Evolutionary conservation across 352 stramenopile genomes (phyloP).

Genomic region (Pythium brassicae): DNA sequence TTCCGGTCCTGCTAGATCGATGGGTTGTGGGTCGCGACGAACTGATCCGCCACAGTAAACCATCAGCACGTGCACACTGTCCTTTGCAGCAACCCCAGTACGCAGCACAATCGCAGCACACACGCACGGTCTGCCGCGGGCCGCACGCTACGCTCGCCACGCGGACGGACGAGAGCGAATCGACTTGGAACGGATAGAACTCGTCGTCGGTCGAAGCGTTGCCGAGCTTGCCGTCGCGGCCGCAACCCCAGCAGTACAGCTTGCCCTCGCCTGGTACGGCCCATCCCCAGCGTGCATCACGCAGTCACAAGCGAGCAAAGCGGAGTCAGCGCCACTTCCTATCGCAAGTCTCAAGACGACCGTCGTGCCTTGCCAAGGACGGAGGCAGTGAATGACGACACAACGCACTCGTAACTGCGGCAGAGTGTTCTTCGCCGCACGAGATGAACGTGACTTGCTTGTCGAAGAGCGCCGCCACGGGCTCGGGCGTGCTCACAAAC

Average conservation of each 20-base stretch:
- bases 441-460: slow-evolving; percentile 41
- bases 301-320: too few species aligned
- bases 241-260: slow-evolving; percentile 69
- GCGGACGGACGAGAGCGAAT: slow-evolving; percentile 51
- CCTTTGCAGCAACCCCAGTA: background rate
- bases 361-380: background rate
- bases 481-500: slow-evolving; percentile 39
- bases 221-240: slow-evolving; percentile 62
- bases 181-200: slow-evolving; percentile 37
- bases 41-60: background rate
- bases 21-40: slow-evolving; percentile 3
- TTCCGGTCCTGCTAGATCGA: background rate
- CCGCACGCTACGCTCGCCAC: slow-evolving; percentile 52
- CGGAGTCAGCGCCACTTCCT: too few species aligned
- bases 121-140: slow-evolving; percentile 51
- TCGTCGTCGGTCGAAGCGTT: slow-evolving; percentile 59
- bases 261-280: slow-evolving; percentile 42
- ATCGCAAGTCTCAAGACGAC: too few species aligned
- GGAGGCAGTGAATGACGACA: background rate
- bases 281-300: background rate
- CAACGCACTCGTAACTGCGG: slow-evolving; percentile 54
- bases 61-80: background rate
- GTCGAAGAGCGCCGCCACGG: slow-evolving; percentile 42
- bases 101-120: background rate
- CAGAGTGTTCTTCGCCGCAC: slow-evolving; percentile 64